Evolutionary conservation across 78 protist species (phyloP), one percentile per base, ranked within the genome.

Genomic region (Chrysochromulina parva): DNA sequence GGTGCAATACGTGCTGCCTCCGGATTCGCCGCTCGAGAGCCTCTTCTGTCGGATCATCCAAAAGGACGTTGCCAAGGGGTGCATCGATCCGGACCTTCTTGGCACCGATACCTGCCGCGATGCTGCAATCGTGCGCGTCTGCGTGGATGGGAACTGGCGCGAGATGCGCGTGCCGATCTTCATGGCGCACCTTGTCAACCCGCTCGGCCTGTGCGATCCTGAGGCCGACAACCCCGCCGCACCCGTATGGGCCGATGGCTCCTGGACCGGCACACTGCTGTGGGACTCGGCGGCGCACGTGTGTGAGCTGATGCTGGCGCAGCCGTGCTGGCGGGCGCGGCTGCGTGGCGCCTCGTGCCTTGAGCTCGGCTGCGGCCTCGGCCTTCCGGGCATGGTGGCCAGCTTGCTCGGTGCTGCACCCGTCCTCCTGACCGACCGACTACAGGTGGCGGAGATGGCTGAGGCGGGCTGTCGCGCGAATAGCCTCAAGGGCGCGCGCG

Each of bases 281-380:
- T 74, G 82, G 82, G 82, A 74, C 82, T 74, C 82, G 1, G 82
- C 82, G 11, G 55, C 48, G 5, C 57, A 48, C 26, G 57, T 16
- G 82, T 48, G 26, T 0, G 57, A 74, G 57, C 6, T 74, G n/a
- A 7, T 74, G 22, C 82, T 74, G 28, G 6, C n/a, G n/a, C 24
- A 19, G 57, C n/a, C n/a, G 5, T 24, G 28, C 14, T 74, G 82
- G 82, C 82, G 82, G 1, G 57, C 13, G 6, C 7, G 13, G 20
- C 20, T 74, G 13, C 57, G 55, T 2, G 55, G 55, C 55, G 57
- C 24, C 57, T 16, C 28, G 6, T 53, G 38, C 24, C 26, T 74
- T 55, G 82, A 74, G 82, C 82, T 74, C 55, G 82, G 82, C 57
- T 74, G 82, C 17, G 82, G 82, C 38, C 55, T 74, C 3, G 82